These are phyloP conservation scores for Sporothrix variecibatus DNA, from an alignment of 2,329 filamentous ascomycete genomes.

Conservation along the genomic window DNA sequence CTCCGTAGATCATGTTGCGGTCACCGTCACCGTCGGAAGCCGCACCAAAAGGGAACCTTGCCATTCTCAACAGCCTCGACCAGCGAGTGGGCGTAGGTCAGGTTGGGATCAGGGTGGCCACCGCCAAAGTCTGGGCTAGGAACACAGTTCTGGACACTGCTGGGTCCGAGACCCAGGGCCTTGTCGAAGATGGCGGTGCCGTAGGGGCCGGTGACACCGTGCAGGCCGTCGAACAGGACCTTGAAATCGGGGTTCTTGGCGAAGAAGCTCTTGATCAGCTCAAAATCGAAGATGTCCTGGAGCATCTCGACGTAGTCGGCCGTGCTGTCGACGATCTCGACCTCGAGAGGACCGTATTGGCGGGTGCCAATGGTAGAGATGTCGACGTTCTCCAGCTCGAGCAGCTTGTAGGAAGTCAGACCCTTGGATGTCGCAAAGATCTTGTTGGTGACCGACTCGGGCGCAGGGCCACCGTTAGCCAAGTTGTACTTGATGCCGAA, in stretches of 20 bases:
- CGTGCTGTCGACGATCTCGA: slow-evolving; percentile 93
- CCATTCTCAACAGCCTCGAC: slow-evolving; percentile 92
- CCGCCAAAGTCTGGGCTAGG: slow-evolving; percentile 95
- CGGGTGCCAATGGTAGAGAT: slow-evolving; percentile 78
- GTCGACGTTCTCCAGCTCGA: slow-evolving; percentile 83
- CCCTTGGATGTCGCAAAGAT: slow-evolving; percentile 92
- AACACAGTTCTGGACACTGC: slow-evolving; percentile 81
- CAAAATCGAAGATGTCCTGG: slow-evolving; percentile 98
- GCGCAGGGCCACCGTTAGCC: slow-evolving; percentile 90
- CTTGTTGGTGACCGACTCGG: slow-evolving; percentile 96
- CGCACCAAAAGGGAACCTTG: slow-evolving; percentile 91
- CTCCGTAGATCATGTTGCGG: slow-evolving; percentile 99
- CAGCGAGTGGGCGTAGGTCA: slow-evolving; percentile 92
- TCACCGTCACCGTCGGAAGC: slow-evolving; percentile 97
- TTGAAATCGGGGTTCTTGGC: slow-evolving; percentile 86
- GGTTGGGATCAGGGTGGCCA: slow-evolving; percentile 95
- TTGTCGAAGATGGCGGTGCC: slow-evolving; percentile 92
- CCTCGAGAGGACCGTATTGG: slow-evolving; percentile 83
- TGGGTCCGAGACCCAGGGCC: slow-evolving; percentile 78
- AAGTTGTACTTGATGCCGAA: slow-evolving; percentile 99
- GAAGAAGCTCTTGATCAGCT: slow-evolving; percentile 93
- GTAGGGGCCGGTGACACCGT: slow-evolving; percentile 94
- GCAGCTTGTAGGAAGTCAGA: slow-evolving; percentile 88
- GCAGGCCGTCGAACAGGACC: slow-evolving; percentile 91
- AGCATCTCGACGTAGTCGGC: slow-evolving; percentile 92